Base-by-base conservation (phyloP, 164 flowering plant species). In the Sedum album region DNA sequence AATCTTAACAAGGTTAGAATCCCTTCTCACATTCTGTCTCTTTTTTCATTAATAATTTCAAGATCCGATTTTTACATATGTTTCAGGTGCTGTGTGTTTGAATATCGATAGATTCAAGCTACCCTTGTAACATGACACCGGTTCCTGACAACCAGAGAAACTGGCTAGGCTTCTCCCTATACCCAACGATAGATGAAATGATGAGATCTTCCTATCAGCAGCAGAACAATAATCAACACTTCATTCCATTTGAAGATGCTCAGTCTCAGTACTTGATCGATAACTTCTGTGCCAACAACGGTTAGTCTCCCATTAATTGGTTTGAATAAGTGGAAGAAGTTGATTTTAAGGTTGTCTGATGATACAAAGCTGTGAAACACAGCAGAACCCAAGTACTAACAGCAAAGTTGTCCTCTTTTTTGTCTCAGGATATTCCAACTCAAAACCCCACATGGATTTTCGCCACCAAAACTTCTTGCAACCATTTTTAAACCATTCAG, bases 121-220 rank as follows among this genome's bases (percentile, higher is more conserved):
- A n/a, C 41, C 10, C 41, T 38, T 6, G 42, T 61, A 73, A 66
- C 70, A 88, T 86, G 89, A 85, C 86, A 53, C 84, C 86, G 26
- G 81, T 75, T 9, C 38, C 66, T 38, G 66, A n/a, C n/a, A n/a
- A 63, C 41, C 42, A 64, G 63, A 82, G 69, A 33, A 81, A 88
- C 77, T 89, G 95, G 97, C 83, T 91, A 2, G 85, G 93, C 1
- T 91, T 89, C 68, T 86, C 93, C 15, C 79, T 84, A 6, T 85
- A 90, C 63, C 85, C 95, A 31, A 67, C 82, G 74, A 25, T 25
- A 25, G 14, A 23, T 13, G 65, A n/a, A n/a, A 82, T 84, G 83
- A 66, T 84, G 67, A 72, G 76, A 48, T 73, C 86, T 2, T 33
- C 66, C 8, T 21, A 64, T 0, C 66, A 64, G 21, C 66, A 35